Base-by-base conservation (phyloP, 208 protist genomes). In the Trypanosoma conorhini region DNA sequence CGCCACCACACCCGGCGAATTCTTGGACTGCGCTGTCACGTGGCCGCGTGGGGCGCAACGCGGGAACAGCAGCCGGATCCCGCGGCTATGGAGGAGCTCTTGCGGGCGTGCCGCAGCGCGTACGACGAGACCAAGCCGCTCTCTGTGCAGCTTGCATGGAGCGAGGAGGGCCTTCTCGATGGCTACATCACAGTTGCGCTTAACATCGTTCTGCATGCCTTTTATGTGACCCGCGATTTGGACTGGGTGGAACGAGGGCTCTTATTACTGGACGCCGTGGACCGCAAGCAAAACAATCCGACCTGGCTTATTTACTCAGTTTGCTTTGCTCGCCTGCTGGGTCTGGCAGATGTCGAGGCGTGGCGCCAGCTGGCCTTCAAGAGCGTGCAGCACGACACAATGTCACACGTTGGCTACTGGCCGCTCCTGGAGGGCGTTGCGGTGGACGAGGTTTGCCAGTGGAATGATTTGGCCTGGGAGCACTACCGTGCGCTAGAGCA, bases 351-450 rank as follows among this genome's bases (percentile, higher is more conserved):
- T 12, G 38, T 42, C 8, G 38, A 42, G 38, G 85, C 88, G 51
- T 76, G 80, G 50, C 81, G 83, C 57, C 88, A 94, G 70, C 79
- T 96, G 60, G 73, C 82, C 46, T 94, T 96, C 62, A 90, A 92
- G 65, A 89, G 80, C 74, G 78, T 96, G 22, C 91, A 96, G 79
- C 82, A 83, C 51, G 91, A 96, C 72, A 93, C 88, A n/a, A 96
- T 96, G 91, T 78, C 81, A 12, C 91, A 96, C 68, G 56, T 94
- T 51, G 88, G 91, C 15, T 96, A 92, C 77, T 92, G 85, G 87
- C 82, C 91, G 24, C 67, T 96, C 65, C 58, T 89, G 19, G 48
- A 50, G 7, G 85, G 83, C 7, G 65, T 85, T n/a, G 86, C 84
- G 13, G 38, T 93, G 51, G 78, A 81, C 12, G 88, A 91, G 55